phyloP scores from a whole-genome alignment of 148 eudicot genomes.

The Silene conica region DNA sequence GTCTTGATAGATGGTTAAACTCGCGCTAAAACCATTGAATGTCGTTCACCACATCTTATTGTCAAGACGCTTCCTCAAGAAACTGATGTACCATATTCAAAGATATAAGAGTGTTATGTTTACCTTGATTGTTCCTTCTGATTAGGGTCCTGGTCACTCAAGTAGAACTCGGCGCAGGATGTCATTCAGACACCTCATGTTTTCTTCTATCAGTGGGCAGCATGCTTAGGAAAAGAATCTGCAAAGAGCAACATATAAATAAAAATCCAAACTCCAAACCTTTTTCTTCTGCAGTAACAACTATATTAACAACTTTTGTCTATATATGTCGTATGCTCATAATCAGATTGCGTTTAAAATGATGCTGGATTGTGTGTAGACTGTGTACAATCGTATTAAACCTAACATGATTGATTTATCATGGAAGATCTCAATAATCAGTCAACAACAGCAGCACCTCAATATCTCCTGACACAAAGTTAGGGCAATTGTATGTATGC shows the following conservation, averaged over 20 bases:
- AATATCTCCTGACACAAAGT: too few species aligned
- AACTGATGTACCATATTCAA: not conserved
- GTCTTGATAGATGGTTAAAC: not conserved
- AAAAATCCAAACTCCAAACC: not conserved
- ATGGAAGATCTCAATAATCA: not conserved
- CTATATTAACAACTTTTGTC: too few species aligned
- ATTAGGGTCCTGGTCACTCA: conserved; percentile 5
- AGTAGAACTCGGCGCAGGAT: conserved; percentile 9
- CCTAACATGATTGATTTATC: not conserved
- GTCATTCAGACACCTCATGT: conserved; percentile 13
- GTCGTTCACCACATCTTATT: too few species aligned
- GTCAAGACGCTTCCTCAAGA: not conserved
- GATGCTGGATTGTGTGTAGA: too few species aligned
- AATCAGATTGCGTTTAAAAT: too few species aligned
- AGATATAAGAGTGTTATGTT: not conserved
- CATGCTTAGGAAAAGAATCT: conserved; percentile 13
- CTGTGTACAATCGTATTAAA: not conserved
- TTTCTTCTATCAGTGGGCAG: conserved; percentile 15
- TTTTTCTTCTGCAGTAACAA: not conserved
- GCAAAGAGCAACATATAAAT: conserved; percentile 1
- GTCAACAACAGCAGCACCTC: too few species aligned
- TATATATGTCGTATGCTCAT: too few species aligned
- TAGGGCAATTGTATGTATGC: too few species aligned
- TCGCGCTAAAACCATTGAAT: not conserved
- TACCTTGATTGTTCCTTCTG: conserved; percentile 2